Evolutionary conservation across 2,329 filamentous ascomycete species (phyloP), one percentile per base, ranked within the genome.

Genomic region (Coniochaeta sp.): DNA sequence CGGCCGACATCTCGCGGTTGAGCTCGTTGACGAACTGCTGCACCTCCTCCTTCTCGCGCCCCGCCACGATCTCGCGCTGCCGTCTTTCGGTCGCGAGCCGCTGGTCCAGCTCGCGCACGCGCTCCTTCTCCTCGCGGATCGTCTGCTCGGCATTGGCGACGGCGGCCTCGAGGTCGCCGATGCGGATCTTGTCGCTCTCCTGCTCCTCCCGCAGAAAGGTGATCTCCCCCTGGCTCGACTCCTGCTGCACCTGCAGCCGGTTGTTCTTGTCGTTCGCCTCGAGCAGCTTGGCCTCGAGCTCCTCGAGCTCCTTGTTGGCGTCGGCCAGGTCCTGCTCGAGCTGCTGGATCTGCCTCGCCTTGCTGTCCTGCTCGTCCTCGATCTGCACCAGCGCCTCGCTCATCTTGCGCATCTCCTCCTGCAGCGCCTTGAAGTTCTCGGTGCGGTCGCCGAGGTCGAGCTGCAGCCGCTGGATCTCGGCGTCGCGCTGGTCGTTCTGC

Each of bases 131-230:
- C 58, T 95, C 92, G 60, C 89, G 85, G n/a, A 96, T 77, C 56
- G 79, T 85, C 68, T 91, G 86, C 71, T 96, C 89, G n/a, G 87
- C 83, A 60, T 86, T 89, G 67, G 90, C 89, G 40, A 97, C 77
- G 16, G 88, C 86, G 9, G 91, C 90, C 70, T 98, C 93, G 8
- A 98, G 80, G 69, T 98, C 92, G 40, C 93, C 91, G 68, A 99
- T 98, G 74, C 92, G 93, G 71, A 99, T 96, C 81, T 99, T 99
- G 78, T 99, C 95, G 19, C 85, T 86, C 74, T 99, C 95, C 73
- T 99, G 95, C 77, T 99, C 95, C 71, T 99, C 95, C 1, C 95
- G 88, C 57, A 99, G 74, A 81, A 99, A 99, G 1, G 90, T 88
- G 74, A 98, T 96, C 73, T 99, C 95, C 61, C 89, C 89, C 68